Conservation (phyloP, 768 basidiomycete species). For the Mycena amicta region DNA sequence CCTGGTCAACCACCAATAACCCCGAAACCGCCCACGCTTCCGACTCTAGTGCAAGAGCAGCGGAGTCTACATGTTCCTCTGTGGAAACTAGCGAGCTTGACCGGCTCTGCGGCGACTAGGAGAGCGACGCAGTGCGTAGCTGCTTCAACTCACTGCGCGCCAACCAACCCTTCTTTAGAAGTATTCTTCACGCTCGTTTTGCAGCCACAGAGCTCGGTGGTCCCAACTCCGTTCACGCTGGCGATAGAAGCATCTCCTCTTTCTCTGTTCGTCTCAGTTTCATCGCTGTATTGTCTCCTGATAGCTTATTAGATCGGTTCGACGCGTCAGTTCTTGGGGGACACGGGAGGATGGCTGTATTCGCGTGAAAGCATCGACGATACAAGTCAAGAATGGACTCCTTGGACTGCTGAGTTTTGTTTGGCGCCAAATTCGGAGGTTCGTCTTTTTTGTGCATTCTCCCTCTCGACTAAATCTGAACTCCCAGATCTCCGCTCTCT, state of each 20-base stretch:
- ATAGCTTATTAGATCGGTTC: not conserved
- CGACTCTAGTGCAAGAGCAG: not conserved
- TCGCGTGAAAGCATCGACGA: not conserved
- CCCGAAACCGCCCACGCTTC: not conserved
- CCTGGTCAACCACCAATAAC: slow-evolving; percentile 4
- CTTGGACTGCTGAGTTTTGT: slow-evolving; percentile 13
- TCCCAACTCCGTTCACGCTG: slow-evolving; percentile 1
- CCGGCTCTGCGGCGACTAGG: not conserved
- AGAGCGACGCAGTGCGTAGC: too few relatives aligned
- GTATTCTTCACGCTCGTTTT: not conserved
- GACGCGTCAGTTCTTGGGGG: slow-evolving; percentile 14
- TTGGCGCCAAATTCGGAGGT: not conserved
- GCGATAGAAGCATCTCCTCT: not conserved
- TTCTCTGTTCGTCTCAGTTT: slow-evolving; percentile 5
- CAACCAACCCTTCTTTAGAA: too few relatives aligned
- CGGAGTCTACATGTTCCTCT: too few relatives aligned
- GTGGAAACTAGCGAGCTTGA: not conserved
- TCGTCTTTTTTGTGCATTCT: not conserved
- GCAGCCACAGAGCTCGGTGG: not conserved
- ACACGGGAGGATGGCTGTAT: slow-evolving; percentile 14
- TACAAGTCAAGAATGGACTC: not conserved
- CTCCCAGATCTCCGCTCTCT: slow-evolving; percentile 12
- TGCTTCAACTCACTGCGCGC: too few relatives aligned
- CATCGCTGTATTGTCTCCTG: not conserved
- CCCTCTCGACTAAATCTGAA: not conserved